phyloP scores from a whole-genome alignment of 2,329 filamentous ascomycete species.

The Botrytis porri region DNA sequence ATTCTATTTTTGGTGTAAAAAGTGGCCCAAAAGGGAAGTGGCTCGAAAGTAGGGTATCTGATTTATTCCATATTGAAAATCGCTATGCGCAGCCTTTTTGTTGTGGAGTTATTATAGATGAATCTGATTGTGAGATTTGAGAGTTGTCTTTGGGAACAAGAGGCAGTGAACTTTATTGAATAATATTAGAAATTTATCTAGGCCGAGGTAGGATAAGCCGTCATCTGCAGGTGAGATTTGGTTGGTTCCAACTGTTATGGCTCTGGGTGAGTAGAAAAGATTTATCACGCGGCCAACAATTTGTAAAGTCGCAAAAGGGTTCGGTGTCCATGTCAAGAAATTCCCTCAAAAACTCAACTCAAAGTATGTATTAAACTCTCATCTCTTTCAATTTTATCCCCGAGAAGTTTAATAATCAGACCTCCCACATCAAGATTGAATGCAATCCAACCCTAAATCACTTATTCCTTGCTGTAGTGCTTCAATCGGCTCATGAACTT shows the following conservation, averaged over 20 bases:
- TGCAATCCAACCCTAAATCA: background rate
- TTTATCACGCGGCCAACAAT: background rate
- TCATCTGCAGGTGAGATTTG: background rate
- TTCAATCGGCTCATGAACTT: background rate
- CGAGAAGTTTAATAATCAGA: background rate
- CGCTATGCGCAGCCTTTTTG: background rate
- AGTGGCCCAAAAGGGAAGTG: too few relatives aligned
- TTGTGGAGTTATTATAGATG: background rate
- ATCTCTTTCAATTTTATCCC: slow-evolving; percentile 17
- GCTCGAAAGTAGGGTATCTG: too few relatives aligned
- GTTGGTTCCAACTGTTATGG: background rate
- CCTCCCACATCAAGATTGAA: background rate
- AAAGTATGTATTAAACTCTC: slow-evolving; percentile 30
- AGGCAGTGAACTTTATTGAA: too few relatives aligned
- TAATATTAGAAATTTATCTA: background rate
- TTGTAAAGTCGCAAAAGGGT: background rate
- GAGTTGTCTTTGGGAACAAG: background rate
- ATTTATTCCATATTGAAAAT: background rate
- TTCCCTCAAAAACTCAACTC: background rate
- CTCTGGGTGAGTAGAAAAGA: background rate
- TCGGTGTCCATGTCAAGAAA: background rate
- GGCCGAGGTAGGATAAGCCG: background rate
- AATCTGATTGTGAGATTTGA: background rate
- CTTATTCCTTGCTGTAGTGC: background rate
- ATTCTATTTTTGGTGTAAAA: too few relatives aligned